Base-by-base conservation (phyloP, 2,329 filamentous ascomycete genomes). In the Gnomoniopsis smithogilvyi region DNA sequence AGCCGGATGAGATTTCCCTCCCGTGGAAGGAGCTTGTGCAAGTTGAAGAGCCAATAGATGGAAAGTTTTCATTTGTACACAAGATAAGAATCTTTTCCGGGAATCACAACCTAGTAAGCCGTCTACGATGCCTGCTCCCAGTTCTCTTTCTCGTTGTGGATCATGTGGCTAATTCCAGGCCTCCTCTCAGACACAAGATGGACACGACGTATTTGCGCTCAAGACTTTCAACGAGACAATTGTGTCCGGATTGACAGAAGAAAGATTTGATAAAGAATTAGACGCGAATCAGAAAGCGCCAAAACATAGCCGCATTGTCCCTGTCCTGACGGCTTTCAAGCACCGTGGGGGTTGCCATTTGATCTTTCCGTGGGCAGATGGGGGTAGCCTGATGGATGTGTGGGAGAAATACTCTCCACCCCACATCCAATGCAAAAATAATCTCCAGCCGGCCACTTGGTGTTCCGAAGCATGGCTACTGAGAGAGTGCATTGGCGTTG, bases 91-190 rank as follows among this genome's bases (percentile, higher is more conserved):
- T 58, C 3, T 15, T 47, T 1, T 17, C 2, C 15, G 1, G 0
- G 0, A 58, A 22, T 26, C 55, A 58, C 7, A 17, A 58, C 8
- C 24, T 58, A 30, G 49, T 58, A 15, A 46, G 48, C 11, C 8
- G 15, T n/a, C n/a, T n/a, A n/a, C n/a, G n/a, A n/a, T n/a, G n/a
- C n/a, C n/a, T n/a, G n/a, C n/a, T n/a, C n/a, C n/a, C n/a, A n/a
- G n/a, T n/a, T n/a, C n/a, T n/a, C n/a, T n/a, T n/a, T n/a, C n/a
- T n/a, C n/a, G n/a, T n/a, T n/a, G n/a, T n/a, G n/a, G n/a, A 2
- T 1, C 24, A n/a, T 14, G 6, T 24, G 2, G 19, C 21, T n/a
- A 6, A 24, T 15, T 30, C 3, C 52, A 46, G 6, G 46, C 21
- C 7, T 2, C 10, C 4, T 3, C 1, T 36, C 33, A 14, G 33